Evolutionary conservation across 169 alveolate genomes (phyloP).

Genomic region (Plasmodium ovale): DNA sequence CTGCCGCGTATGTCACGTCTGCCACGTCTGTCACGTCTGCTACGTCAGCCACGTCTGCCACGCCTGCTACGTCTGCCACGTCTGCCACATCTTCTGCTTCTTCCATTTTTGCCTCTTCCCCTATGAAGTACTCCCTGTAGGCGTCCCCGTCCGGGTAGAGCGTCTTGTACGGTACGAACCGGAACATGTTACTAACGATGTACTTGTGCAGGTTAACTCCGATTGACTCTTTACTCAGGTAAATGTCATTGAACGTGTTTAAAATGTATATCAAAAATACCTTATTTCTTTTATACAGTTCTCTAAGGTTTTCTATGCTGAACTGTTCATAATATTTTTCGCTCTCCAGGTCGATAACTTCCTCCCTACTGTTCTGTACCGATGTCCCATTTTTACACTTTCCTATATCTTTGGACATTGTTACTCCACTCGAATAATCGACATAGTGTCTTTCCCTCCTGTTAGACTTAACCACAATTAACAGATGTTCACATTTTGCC

Average conservation of each 20-base stretch:
- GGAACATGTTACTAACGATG: slow-evolving; percentile 9
- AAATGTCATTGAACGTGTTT: slow-evolving; percentile 36
- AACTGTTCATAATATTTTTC: slow-evolving; percentile 27
- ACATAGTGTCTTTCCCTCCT: neutral
- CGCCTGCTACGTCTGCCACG: neutral
- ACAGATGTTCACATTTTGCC: slow-evolving; percentile 40
- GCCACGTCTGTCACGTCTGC: neutral
- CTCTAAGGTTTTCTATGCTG: slow-evolving; percentile 40
- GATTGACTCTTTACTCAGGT: slow-evolving; percentile 5
- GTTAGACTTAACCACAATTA: slow-evolving; percentile 9
- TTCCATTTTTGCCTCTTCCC: neutral
- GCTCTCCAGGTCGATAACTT: neutral
- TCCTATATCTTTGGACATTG: neutral
- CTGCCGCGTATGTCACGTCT: too few relatives aligned
- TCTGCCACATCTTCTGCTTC: neutral
- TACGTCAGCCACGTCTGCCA: neutral
- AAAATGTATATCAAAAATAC: slow-evolving; percentile 37
- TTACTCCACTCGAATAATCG: neutral
- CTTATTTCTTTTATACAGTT: slow-evolving; percentile 42
- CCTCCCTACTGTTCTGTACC: neutral
- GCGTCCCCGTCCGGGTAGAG: slow-evolving; percentile 31
- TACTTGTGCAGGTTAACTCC: slow-evolving; percentile 21
- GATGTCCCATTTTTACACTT: neutral
- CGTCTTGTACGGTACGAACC: slow-evolving; percentile 25
- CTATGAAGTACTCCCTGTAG: slow-evolving; percentile 5